Evolutionary conservation across 2,329 filamentous ascomycete genomes (phyloP).

Genomic region (Aspergillus jensenii): DNA sequence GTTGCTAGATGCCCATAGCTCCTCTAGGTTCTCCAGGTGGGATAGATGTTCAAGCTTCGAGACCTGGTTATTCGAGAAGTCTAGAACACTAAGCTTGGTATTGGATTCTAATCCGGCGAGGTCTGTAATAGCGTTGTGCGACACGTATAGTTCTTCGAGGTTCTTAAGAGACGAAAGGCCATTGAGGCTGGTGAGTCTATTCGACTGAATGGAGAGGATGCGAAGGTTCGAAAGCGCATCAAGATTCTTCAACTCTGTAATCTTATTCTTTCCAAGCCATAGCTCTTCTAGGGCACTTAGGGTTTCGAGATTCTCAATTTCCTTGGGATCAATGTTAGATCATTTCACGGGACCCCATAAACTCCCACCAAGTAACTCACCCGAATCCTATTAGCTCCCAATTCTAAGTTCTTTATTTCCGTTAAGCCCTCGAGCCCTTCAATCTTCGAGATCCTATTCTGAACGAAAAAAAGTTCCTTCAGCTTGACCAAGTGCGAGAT

Average conservation of each 20-base stretch:
- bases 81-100: slow-evolving; percentile 70
- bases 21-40: slow-evolving; percentile 70
- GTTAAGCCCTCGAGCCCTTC: slow-evolving; percentile 76
- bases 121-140: slow-evolving; percentile 83
- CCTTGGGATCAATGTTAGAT: slow-evolving; percentile 38
- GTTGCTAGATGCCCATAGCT: slow-evolving; percentile 94
- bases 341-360: neutral
- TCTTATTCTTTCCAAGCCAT: slow-evolving; percentile 97
- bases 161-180: slow-evolving; percentile 71
- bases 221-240: slow-evolving; percentile 73
- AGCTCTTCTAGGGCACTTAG: slow-evolving; percentile 79
- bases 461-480: slow-evolving; percentile 84
- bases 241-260: slow-evolving; percentile 76
- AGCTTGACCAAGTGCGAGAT: slow-evolving; percentile 74
- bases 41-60: slow-evolving; percentile 70
- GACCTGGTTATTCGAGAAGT: slow-evolving; percentile 87
- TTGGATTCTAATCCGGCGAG: slow-evolving; percentile 71
- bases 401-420: slow-evolving; percentile 77
- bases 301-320: slow-evolving; percentile 80
- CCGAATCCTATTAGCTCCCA: slow-evolving; percentile 88
- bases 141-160: slow-evolving; percentile 92
- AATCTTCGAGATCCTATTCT: slow-evolving; percentile 89
- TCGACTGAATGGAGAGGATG: slow-evolving; percentile 92
- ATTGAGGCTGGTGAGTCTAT: slow-evolving; percentile 77
- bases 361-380: slow-evolving; percentile 30